These are phyloP conservation scores for Drosera capensis DNA, from an alignment of 148 eudicot species.

Conservation along the genomic window DNA sequence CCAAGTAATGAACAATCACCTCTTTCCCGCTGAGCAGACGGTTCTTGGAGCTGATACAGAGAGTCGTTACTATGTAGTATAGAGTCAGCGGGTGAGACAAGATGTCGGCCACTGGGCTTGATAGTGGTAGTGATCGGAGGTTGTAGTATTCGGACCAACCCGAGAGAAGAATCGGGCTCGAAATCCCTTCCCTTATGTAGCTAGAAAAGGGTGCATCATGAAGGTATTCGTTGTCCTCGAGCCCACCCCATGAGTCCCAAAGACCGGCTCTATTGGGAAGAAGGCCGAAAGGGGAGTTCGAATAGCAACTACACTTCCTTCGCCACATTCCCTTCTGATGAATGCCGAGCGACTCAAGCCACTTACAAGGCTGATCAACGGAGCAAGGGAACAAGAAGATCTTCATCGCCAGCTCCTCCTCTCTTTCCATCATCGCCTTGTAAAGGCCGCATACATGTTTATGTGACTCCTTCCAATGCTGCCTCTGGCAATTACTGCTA, in stretches of 20 bases:
- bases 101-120: constrained; percentile 41
- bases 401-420: constrained; percentile 38
- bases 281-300: constrained; percentile 29
- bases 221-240: constrained; percentile 38
- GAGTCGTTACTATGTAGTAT: constrained; percentile 33
- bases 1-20: constrained; percentile 39
- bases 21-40: constrained; percentile 31
- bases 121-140: constrained; percentile 29
- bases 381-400: constrained; percentile 29
- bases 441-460: constrained; percentile 29
- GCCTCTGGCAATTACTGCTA: constrained; percentile 28
- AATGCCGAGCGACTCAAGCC: constrained; percentile 33
- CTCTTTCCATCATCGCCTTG: constrained; percentile 50
- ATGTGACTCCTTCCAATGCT: constrained; percentile 38
- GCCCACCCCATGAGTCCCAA: constrained; percentile 42
- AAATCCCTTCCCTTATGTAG: constrained; percentile 17
- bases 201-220: constrained; percentile 18
- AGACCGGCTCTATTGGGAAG: constrained; percentile 23
- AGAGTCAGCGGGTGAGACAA: constrained; percentile 36
- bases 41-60: constrained; percentile 23
- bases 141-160: constrained; percentile 43
- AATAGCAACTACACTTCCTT: constrained; percentile 38
- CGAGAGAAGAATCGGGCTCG: constrained; percentile 31
- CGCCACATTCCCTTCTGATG: constrained; percentile 52
- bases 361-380: constrained; percentile 26